Evolutionary conservation across 352 stramenopile species (phyloP).

Genomic region (Pythium plurisporium): DNA sequence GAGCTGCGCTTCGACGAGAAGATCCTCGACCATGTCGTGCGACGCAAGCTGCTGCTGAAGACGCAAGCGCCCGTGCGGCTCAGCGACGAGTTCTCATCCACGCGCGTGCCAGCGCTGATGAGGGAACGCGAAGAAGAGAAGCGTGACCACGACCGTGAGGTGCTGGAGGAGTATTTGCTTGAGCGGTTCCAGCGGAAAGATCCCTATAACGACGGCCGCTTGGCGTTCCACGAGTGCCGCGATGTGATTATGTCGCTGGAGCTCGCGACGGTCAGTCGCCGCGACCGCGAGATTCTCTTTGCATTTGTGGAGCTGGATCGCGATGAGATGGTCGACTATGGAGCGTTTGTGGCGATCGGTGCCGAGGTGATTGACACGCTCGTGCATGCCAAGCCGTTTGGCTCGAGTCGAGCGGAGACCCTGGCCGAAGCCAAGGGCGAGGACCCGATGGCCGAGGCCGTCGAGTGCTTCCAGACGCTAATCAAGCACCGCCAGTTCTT

Average conservation of each 20-base stretch:
- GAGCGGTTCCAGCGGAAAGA: constrained; percentile 60
- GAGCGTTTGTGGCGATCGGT: constrained; percentile 36
- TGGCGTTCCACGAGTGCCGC: constrained; percentile 40
- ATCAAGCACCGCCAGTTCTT: constrained; percentile 21
- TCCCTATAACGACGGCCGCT: constrained; percentile 57
- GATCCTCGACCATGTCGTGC: constrained; percentile 49
- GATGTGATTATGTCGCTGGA: constrained; percentile 39
- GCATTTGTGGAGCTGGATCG: constrained; percentile 48
- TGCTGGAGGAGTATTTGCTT: constrained; percentile 49
- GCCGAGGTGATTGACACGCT: constrained; percentile 54
- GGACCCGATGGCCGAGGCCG: constrained; percentile 21
- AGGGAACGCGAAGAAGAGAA: constrained; percentile 30
- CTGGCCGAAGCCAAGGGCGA: background rate
- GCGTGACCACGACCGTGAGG: constrained; percentile 35
- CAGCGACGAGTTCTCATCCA: constrained; percentile 60
- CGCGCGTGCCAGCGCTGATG: constrained; percentile 42
- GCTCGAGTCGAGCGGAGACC: too few relatives aligned
- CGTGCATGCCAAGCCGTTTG: constrained; percentile 9
- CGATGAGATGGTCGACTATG: constrained; percentile 59
- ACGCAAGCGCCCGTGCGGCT: constrained; percentile 37
- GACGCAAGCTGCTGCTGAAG: constrained; percentile 50
- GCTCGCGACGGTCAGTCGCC: constrained; percentile 18
- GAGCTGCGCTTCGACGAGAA: constrained; percentile 48
- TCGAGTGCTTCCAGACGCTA: constrained; percentile 18
- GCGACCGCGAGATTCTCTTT: constrained; percentile 47